Evolutionary conservation across 345 rosid species (phyloP).

Genomic region (Citrus cavaleriei): DNA sequence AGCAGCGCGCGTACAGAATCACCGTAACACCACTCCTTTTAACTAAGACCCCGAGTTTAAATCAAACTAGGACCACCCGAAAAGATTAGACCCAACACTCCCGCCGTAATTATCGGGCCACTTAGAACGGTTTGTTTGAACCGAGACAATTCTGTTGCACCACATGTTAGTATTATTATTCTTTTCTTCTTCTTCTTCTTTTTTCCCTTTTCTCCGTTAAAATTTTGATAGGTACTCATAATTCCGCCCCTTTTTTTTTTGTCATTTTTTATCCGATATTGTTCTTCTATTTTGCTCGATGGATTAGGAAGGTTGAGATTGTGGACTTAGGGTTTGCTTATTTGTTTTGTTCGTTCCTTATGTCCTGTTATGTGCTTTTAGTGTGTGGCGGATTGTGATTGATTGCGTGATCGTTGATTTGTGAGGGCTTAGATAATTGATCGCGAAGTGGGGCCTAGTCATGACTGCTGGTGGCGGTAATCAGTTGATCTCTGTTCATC

Average conservation of each 20-base stretch:
- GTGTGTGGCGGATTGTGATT: neutral
- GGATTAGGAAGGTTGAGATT: neutral
- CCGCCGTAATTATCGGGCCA: conserved; percentile 26
- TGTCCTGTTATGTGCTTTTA: neutral
- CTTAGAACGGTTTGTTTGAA: neutral
- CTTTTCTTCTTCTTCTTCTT: neutral
- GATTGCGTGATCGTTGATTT: conserved; percentile 8
- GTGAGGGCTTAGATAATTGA: conserved; percentile 7
- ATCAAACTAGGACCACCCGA: conserved; percentile 18
- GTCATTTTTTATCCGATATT: neutral
- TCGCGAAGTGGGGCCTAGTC: conserved; percentile 23
- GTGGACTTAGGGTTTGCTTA: conserved; percentile 10
- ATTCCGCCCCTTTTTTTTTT: neutral
- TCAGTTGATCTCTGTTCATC: conserved; percentile 82
- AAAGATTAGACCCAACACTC: conserved; percentile 10
- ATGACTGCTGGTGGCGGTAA: conserved; percentile 63
- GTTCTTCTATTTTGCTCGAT: neutral
- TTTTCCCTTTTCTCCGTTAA: neutral
- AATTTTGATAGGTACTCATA: neutral
- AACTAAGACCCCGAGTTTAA: neutral
- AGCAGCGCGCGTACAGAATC: conserved; percentile 22
- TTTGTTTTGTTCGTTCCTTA: neutral
- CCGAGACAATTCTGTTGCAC: conserved; percentile 22
- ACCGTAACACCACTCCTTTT: neutral
- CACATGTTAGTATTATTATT: conserved; percentile 30